Evolutionary conservation across 1,139 yeast species (phyloP).

Genomic region (Zygoascus hellenicus): DNA sequence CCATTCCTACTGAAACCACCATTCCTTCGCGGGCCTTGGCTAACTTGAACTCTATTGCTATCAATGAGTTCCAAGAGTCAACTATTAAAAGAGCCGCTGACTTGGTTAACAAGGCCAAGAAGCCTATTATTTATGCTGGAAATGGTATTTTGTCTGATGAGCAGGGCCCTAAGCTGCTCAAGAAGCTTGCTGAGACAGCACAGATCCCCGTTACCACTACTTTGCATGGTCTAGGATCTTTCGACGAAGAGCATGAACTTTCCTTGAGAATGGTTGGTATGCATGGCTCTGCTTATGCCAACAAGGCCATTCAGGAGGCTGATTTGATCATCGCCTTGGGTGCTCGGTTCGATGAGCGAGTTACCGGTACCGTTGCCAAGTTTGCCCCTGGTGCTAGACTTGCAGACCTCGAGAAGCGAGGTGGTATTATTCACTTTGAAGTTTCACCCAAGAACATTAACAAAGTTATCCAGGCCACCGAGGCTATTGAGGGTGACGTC

Average conservation of each 20-base stretch:
- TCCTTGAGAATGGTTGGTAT: slow-evolving; percentile 94
- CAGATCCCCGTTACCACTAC: slow-evolving; percentile 94
- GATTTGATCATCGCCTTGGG: slow-evolving; percentile 92
- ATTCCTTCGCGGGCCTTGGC: slow-evolving; percentile 77
- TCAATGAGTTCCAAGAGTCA: slow-evolving; percentile 70
- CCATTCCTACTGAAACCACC: slow-evolving; percentile 81
- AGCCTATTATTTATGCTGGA: slow-evolving; percentile 87
- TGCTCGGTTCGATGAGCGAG: slow-evolving; percentile 98
- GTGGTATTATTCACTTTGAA: slow-evolving; percentile 96
- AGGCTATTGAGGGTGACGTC: slow-evolving; percentile 96
- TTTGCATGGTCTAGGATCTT: slow-evolving; percentile 88
- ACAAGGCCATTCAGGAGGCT: slow-evolving; percentile 87
- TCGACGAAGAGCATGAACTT: slow-evolving; percentile 86
- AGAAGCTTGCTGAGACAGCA: slow-evolving; percentile 85
- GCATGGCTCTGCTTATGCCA: slow-evolving; percentile 97
- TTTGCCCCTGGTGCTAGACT: slow-evolving; percentile 91
- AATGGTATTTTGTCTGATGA: slow-evolving; percentile 78
- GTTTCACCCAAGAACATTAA: slow-evolving; percentile 94
- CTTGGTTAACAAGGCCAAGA: slow-evolving; percentile 74
- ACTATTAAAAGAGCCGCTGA: slow-evolving; percentile 73
- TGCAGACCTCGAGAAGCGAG: slow-evolving; percentile 83
- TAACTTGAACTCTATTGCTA: slow-evolving; percentile 63
- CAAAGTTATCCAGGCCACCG: slow-evolving; percentile 95
- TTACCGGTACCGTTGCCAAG: slow-evolving; percentile 75
- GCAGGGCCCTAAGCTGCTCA: slow-evolving; percentile 74